A percentile compares a stretch with the other conserved stretches of the same genome.
phyloP scores from a whole-genome alignment of 2,329 filamentous ascomycete species.

The Ceratocystis variospora region DNA sequence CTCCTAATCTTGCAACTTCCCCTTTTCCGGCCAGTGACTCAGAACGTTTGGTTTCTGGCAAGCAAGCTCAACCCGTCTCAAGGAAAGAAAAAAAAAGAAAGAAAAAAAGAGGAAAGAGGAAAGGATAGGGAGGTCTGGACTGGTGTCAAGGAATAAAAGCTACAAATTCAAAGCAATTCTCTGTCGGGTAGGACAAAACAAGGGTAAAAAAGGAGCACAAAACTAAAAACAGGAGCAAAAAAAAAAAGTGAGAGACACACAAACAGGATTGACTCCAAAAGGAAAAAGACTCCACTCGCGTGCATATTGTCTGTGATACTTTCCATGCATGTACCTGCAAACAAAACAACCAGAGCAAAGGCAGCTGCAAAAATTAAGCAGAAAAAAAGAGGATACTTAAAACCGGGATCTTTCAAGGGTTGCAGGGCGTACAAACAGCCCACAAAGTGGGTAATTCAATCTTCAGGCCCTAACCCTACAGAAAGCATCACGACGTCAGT shows the following conservation, averaged over 20 bases:
- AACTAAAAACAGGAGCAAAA: background rate
- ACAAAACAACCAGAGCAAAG: background rate
- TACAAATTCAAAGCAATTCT: background rate
- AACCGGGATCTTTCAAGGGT: background rate
- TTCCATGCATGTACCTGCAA: background rate
- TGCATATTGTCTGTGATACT: conserved; percentile 1
- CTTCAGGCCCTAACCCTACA: conserved; percentile 1
- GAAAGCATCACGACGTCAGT: background rate
- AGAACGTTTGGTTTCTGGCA: background rate
- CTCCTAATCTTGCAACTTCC: background rate
- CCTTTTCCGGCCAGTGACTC: background rate
- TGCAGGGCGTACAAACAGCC: conserved; percentile 1
- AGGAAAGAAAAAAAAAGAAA: background rate
- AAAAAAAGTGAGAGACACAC: background rate
- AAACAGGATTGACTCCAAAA: too few relatives aligned
- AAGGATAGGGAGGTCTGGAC: too few relatives aligned
- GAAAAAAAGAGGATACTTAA: background rate
- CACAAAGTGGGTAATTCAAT: background rate
- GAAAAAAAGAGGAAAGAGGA: background rate
- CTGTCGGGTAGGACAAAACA: conserved; percentile 5
- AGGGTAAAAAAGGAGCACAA: background rate
- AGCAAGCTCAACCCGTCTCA: background rate
- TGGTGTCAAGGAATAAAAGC: background rate
- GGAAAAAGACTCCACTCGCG: conserved; percentile 1
- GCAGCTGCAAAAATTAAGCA: background rate